Evolutionary conservation across 306 rosid genomes (phyloP), one percentile per base, ranked within the genome.

Genomic region (Hylodesmum podocarpum): DNA sequence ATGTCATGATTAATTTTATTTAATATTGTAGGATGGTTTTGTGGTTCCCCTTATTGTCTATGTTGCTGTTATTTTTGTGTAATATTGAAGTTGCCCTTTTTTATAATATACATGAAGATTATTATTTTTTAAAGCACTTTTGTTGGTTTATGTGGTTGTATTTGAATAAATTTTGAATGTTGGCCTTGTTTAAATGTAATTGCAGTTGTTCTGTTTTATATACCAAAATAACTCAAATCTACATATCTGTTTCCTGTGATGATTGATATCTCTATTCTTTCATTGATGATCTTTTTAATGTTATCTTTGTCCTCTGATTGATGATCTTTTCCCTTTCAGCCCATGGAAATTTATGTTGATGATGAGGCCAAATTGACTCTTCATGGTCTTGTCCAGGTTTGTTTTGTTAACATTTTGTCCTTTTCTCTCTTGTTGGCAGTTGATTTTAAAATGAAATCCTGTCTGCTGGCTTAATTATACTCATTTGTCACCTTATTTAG

Each of bases 321-420:
- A 46, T 73, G 15, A 13, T 73, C 3, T 8, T 72, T 50, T 77
- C 57, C 2, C 6, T 47, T 74, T 82, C 93, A 90, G 96, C 96
- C 96, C 25, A 88, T 90, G 96, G 93, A 88, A 76, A 88, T 88
- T 33, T 90, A 90, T 77, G 96, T 90, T 5, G 93, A 90, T 75
- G 96, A 90, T 68, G 93, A 88, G 86, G 92, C 96, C 75, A 90
- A 86, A 49, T 88, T 90, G 86, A 90, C 96, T 6, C 96, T 90
- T 54, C 96, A 90, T 41, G 96, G 96, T 80, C 93, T 90, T 3
- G 96, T 89, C 8, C 94, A 89, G 91, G 91, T 89, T 47, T 22
- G 16, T 16, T 47, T 73, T 6, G 28, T 50, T 8, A 37, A 62
- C 24, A 3, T 14, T 3, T 36, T 24, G n/a, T 19, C 10, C 8